Evolutionary conservation across 768 basidiomycete genomes (phyloP).

Genomic region (Cystobasidium tubakii): DNA sequence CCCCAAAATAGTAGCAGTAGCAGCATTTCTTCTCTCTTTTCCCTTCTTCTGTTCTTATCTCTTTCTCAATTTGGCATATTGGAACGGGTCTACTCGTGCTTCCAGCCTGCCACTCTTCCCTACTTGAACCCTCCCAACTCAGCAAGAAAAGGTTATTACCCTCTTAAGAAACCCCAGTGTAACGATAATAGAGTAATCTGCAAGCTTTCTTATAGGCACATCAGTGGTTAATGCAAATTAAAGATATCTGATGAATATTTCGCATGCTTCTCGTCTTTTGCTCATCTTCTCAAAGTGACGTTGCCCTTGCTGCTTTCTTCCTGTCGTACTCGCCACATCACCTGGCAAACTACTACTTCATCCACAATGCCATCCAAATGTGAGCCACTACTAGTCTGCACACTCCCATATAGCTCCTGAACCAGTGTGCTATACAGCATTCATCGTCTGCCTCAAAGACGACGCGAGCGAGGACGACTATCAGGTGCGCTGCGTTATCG

Average conservation of each 20-base stretch:
- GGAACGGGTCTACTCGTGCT: no score
- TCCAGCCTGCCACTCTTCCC: no score
- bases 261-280: no score
- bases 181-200: constrained; percentile 17
- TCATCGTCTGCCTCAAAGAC: constrained; percentile 3
- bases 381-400: not conserved
- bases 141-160: not conserved
- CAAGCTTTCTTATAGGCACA: not conserved
- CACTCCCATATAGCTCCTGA: no score
- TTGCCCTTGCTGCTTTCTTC: not conserved
- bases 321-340: not conserved
- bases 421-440: not conserved
- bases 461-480: constrained; percentile 18
- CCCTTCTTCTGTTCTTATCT: not conserved
- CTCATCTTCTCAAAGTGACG: no score
- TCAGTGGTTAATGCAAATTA: not conserved
- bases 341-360: not conserved
- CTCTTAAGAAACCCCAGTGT: not conserved
- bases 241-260: not conserved
- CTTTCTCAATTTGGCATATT: no score
- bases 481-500: not conserved
- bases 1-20: not conserved
- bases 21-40: not conserved
- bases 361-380: not conserved
- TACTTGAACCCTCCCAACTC: no score